These are phyloP conservation scores for Boletus coccyginus DNA, from an alignment of 768 basidiomycete genomes.

Conservation along the genomic window DNA sequence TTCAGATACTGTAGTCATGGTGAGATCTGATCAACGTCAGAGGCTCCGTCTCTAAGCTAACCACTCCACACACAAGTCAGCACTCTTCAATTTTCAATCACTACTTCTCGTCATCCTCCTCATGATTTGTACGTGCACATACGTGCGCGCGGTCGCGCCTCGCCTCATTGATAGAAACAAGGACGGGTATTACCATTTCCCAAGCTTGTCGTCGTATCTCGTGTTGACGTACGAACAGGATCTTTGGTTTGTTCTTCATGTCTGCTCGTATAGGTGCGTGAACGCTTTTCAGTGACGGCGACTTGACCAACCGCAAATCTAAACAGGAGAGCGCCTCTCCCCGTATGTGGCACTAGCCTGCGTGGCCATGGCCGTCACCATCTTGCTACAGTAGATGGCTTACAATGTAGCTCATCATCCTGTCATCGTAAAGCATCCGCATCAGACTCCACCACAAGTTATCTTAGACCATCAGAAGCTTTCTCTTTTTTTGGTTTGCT, in stretches of 20 bases:
- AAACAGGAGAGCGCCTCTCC: slow-evolving; percentile 88
- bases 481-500: not conserved
- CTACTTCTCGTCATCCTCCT: slow-evolving; percentile 91
- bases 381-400: slow-evolving; percentile 44
- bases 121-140: slow-evolving; percentile 96
- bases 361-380: slow-evolving; percentile 84
- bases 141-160: slow-evolving; percentile 87
- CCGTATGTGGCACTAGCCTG: slow-evolving; percentile 96
- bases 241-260: slow-evolving; percentile 92
- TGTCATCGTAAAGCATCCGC: not conserved
- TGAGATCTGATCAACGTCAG: not conserved
- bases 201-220: not conserved
- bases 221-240: slow-evolving; percentile 44
- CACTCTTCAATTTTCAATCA: slow-evolving; percentile 97
- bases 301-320: not conserved
- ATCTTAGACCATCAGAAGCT: not conserved
- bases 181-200: slow-evolving; percentile 63
- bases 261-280: slow-evolving; percentile 87
- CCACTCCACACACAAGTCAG: slow-evolving; percentile 52
- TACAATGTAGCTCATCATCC: not conserved
- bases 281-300: not conserved
- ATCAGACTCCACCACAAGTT: not conserved
- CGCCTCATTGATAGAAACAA: slow-evolving; percentile 91
- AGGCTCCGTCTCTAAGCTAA: not conserved
- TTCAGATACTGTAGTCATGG: slow-evolving; percentile 12